Conservation (phyloP, 1,139 yeast species). For the Pichia cactophila region DNA sequence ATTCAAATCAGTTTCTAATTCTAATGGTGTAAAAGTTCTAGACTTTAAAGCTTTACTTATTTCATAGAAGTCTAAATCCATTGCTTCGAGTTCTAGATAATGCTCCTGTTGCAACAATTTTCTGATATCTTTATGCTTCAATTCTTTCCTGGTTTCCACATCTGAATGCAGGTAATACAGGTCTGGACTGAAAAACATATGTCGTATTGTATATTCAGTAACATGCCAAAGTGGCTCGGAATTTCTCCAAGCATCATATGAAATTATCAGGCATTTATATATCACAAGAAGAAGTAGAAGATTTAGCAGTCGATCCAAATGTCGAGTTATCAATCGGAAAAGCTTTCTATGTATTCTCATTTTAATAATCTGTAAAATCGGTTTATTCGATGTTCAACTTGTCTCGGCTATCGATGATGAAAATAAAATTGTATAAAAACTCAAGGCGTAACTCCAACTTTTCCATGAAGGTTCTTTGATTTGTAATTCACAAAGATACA, state of each 20-base stretch:
- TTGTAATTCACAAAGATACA: no score
- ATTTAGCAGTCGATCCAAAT: neutral
- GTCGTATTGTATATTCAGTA: conserved; percentile 5
- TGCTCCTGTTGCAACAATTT: conserved; percentile 12
- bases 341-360: neutral
- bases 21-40: neutral
- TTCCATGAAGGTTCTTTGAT: no score
- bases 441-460: no score
- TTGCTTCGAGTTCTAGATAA: conserved; percentile 10
- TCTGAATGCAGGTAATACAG: neutral
- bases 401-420: neutral
- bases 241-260: neutral
- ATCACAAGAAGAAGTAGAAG: conserved; percentile 1
- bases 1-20: conserved; percentile 5
- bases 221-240: conserved; percentile 13
- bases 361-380: neutral
- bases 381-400: no score
- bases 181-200: neutral
- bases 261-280: conserved; percentile 1
- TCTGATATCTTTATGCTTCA: conserved; percentile 8
- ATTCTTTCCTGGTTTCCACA: neutral
- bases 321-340: neutral
- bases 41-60: conserved; percentile 4
- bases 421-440: no score
- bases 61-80: conserved; percentile 4